Base-by-base conservation (phyloP, 2,329 filamentous ascomycete species). In the Aspergillus fumigatus region DNA sequence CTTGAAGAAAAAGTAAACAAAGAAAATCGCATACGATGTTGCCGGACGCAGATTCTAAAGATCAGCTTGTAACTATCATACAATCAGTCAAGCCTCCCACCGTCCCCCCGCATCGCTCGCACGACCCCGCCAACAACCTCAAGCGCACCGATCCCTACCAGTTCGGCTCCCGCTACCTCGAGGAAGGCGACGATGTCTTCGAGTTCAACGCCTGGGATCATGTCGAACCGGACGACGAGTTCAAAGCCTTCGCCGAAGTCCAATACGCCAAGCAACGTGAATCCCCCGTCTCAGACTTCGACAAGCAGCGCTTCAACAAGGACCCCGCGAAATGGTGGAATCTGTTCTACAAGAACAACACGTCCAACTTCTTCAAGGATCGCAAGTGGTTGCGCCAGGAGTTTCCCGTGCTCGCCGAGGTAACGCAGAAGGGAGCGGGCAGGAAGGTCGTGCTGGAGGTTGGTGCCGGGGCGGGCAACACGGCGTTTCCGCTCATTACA, bases 171-270 rank as follows among this genome's bases (percentile, higher is more conserved):
- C 90, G 93, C 58, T 89, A 84, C 68, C 84, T 99, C 52, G 86
- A 89, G 67, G 82, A 93, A 73, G 85, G 86, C 70, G 92, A 96
- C 77, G 83, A 97, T 72, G 90, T 96, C 68, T 99, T 93, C 77
- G 89, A 95, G 73, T 96, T 94, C 84, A 99, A 99, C 75, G 94
- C 94, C 40, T 99, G 94, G 94, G 94, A 99, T 73, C 93, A 99
- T 73, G 94, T 97, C 71, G 88, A 93, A 75, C 92, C 92, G 72
- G 93, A 97, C 77, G 86, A 90, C 65, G 82, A 87, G 43, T 97
- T 96, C 81, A 87, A 88, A 70, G 85, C 89, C 70, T 96, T 94
- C 74, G 88, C 92, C 59, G 86, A 92, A 75, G 77, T 86, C 69
- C 94, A 97, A 77, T 93, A 89, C 70, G 84, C 84, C 49, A 88